Conservation (phyloP, 176 grass and related monocot genomes). For the Coix lacrymajobi region DNA sequence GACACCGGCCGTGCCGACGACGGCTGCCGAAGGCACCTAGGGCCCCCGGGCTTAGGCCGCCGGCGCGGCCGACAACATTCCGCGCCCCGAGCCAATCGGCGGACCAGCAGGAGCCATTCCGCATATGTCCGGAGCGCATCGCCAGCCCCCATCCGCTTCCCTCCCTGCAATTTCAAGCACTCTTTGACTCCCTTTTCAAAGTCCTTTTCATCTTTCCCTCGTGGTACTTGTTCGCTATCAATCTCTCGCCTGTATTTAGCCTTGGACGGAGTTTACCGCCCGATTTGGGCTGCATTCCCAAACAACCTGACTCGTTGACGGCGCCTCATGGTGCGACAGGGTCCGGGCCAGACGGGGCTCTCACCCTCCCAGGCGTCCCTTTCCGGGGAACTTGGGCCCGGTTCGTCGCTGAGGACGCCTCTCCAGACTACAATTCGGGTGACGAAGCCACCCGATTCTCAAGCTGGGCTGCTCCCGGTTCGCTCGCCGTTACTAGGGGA, state of each 20-base stretch:
- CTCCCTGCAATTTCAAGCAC: constrained; percentile 62
- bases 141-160: constrained; percentile 40
- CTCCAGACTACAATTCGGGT: too few relatives aligned
- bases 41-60: neutral
- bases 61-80: neutral
- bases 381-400: too few relatives aligned
- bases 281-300: constrained; percentile 43
- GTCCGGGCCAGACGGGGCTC: neutral
- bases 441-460: neutral
- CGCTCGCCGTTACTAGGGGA: constrained; percentile 43
- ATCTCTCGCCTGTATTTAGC: constrained; percentile 62
- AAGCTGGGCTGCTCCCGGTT: constrained; percentile 28
- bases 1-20: too few relatives aligned
- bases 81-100: neutral
- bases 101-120: neutral
- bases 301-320: constrained; percentile 45
- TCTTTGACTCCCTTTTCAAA: constrained; percentile 43
- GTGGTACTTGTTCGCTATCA: constrained; percentile 41
- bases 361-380: neutral
- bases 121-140: too few relatives aligned
- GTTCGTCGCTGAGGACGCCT: too few relatives aligned
- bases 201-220: too few relatives aligned
- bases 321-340: constrained; percentile 44
- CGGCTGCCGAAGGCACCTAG: too few relatives aligned
- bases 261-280: constrained; percentile 49